These are phyloP conservation scores for Tephrocybe sp. DNA, from an alignment of 768 basidiomycete species.

Conservation along the genomic window DNA sequence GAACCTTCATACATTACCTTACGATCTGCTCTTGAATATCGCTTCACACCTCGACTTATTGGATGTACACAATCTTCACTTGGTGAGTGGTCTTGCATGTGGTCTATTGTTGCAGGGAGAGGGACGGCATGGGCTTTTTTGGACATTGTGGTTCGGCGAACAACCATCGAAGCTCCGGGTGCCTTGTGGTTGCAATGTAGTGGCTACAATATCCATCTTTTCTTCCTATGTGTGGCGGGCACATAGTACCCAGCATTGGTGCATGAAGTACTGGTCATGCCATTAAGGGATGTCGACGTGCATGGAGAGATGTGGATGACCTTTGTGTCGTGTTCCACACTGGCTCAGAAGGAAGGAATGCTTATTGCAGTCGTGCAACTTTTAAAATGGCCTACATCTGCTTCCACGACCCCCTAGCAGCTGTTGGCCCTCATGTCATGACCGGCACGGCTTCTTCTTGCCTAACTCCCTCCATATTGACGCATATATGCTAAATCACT, in stretches of 20 bases:
- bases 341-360: too few species aligned
- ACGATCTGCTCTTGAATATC: slow-evolving; percentile 70
- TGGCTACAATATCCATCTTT: background rate
- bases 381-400: too few species aligned
- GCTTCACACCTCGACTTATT: slow-evolving; percentile 56
- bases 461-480: background rate
- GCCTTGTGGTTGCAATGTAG: background rate
- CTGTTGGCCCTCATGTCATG: background rate
- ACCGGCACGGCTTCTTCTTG: background rate
- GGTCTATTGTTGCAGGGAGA: background rate
- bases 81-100: slow-evolving; percentile 39
- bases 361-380: too few species aligned
- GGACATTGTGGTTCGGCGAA: background rate
- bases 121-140: background rate
- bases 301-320: too few species aligned
- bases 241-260: background rate
- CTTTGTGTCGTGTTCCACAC: too few species aligned
- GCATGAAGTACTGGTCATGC: too few species aligned
- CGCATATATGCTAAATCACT: slow-evolving; percentile 4
- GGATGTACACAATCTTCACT: slow-evolving; percentile 60
- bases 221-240: background rate
- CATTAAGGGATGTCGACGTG: too few species aligned
- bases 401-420: background rate
- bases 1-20: slow-evolving; percentile 47
- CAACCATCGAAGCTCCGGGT: background rate